Percentiles rank a stretch among this genome's conserved stretches.
These are phyloP conservation scores for Monilinia polystroma DNA, from an alignment of 2,329 filamentous ascomycete species.

Conservation along the genomic window DNA sequence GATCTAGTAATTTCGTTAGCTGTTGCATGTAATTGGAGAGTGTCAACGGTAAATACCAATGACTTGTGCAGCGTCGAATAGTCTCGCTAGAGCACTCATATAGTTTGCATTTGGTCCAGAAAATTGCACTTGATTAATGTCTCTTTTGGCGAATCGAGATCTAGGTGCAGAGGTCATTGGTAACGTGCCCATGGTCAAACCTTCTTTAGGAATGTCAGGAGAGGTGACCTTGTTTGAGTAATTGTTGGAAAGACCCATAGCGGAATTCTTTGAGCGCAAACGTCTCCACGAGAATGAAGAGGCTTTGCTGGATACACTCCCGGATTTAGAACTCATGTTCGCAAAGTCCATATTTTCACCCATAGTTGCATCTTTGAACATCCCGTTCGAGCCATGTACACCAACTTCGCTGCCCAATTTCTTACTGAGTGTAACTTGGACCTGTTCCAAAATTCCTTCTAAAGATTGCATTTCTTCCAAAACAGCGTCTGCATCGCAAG, in stretches of 20 bases:
- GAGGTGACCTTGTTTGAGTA: constrained; percentile 50
- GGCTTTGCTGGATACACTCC: constrained; percentile 69
- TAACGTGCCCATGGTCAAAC: constrained; percentile 67
- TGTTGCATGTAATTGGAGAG: neutral
- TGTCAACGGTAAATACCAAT: constrained; percentile 65
- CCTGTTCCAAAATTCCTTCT: constrained; percentile 81
- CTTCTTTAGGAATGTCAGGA: constrained; percentile 55
- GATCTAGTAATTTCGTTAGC: constrained; percentile 58
- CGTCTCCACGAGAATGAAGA: constrained; percentile 89
- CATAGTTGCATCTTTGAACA: constrained; percentile 70
- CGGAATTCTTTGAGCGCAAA: constrained; percentile 84
- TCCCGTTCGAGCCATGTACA: constrained; percentile 65
- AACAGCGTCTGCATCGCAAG: constrained; percentile 84
- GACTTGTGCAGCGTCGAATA: constrained; percentile 92
- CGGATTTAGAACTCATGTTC: constrained; percentile 47
- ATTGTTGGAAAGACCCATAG: constrained; percentile 54
- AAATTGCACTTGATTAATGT: constrained; percentile 67
- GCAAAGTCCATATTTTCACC: constrained; percentile 47
- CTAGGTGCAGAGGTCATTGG: constrained; percentile 69
- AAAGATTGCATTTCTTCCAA: constrained; percentile 91
- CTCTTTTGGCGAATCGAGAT: constrained; percentile 68
- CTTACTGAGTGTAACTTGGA: constrained; percentile 72
- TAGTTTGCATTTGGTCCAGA: constrained; percentile 84
- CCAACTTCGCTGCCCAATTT: constrained; percentile 94
- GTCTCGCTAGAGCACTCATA: constrained; percentile 82